Evolutionary conservation across 176 grass and related monocot genomes (phyloP).

Genomic region (Juncus effusus): DNA sequence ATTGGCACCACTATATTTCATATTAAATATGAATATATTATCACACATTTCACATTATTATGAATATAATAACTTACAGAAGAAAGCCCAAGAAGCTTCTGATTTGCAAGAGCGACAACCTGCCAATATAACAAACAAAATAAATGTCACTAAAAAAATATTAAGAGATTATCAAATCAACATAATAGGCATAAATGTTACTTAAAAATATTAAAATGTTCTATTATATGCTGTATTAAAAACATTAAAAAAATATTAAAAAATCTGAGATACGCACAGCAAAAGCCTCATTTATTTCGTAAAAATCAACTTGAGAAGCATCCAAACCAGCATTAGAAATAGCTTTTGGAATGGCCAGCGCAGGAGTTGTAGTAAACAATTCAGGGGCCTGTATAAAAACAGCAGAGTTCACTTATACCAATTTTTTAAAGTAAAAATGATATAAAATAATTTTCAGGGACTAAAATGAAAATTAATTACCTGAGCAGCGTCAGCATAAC

Average conservation of each 20-base stretch:
- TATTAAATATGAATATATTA: background rate
- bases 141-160: conserved; percentile 1
- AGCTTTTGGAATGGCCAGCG: conserved; percentile 89
- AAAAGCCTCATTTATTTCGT: conserved; percentile 99
- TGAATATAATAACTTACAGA: conserved; percentile 48
- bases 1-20: background rate
- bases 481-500: conserved; percentile 86
- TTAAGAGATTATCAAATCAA: conserved; percentile 1
- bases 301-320: conserved; percentile 82
- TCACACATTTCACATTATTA: background rate
- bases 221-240: background rate
- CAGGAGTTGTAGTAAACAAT: conserved; percentile 84
- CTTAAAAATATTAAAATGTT: background rate
- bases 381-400: conserved; percentile 66
- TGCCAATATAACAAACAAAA: conserved; percentile 31
- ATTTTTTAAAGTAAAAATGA: conserved; percentile 4
- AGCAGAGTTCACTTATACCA: background rate
- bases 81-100: conserved; percentile 89
- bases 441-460: conserved; percentile 1
- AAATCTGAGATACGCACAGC: conserved; percentile 33
- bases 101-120: conserved; percentile 95
- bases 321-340: conserved; percentile 60
- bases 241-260: conserved; percentile 1
- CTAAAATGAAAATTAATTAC: conserved; percentile 37
- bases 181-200: background rate